These are phyloP conservation scores for Cadophora gregata DNA, from an alignment of 2,329 filamentous ascomycete species.

Conservation along the genomic window DNA sequence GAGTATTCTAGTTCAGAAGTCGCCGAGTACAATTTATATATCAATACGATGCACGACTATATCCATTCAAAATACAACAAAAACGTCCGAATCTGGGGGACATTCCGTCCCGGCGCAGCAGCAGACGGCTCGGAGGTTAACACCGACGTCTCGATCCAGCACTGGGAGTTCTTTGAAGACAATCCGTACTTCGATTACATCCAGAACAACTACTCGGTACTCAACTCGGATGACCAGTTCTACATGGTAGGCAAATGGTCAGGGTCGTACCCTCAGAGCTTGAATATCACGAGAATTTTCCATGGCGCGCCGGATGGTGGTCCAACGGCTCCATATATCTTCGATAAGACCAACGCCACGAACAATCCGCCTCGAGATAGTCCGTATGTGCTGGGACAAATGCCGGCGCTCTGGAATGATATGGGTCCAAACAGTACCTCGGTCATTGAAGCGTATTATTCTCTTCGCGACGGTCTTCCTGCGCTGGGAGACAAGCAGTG, in stretches of 20 bases:
- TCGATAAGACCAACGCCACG: constrained; percentile 54
- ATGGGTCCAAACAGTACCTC: constrained; percentile 58
- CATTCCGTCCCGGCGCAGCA: constrained; percentile 53
- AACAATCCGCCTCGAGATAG: constrained; percentile 52
- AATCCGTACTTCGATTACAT: constrained; percentile 48
- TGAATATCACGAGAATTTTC: constrained; percentile 55
- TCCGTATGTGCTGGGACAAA: constrained; percentile 53
- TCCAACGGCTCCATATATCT: constrained; percentile 56
- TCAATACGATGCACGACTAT: constrained; percentile 56
- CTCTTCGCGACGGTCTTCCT: constrained; percentile 56
- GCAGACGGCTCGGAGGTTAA: constrained; percentile 47
- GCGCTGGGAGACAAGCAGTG: constrained; percentile 59
- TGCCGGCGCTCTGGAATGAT: constrained; percentile 61
- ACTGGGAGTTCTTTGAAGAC: constrained; percentile 61
- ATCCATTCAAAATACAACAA: constrained; percentile 51
- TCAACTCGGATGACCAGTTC: constrained; percentile 61
- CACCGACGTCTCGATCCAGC: constrained; percentile 56
- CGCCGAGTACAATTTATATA: constrained; percentile 58
- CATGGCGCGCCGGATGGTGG: constrained; percentile 49
- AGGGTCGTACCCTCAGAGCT: constrained; percentile 51
- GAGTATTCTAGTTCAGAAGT: constrained; percentile 56
- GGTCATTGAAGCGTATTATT: constrained; percentile 58
- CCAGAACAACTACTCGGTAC: constrained; percentile 53
- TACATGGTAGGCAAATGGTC: constrained; percentile 58
- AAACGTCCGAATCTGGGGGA: constrained; percentile 61